phyloP scores from a whole-genome alignment of 345 rosid species.

The Chamaenerion angustifolium region DNA sequence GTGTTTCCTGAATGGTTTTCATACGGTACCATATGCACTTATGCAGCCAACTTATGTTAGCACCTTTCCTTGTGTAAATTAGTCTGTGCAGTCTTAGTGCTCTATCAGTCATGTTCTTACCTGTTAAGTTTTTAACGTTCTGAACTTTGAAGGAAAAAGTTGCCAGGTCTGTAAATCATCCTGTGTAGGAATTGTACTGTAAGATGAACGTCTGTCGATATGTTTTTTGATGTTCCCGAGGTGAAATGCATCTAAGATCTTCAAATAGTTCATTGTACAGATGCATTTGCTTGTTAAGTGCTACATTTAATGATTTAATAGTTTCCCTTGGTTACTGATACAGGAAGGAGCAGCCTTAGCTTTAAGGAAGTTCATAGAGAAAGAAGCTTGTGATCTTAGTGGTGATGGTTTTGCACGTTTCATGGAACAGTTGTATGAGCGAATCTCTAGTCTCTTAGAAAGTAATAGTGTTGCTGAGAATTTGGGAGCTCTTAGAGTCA shows the following conservation, averaged over 20 bases:
- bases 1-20: no score
- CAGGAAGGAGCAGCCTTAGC: constrained; percentile 84
- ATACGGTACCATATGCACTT: no score
- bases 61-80: no score
- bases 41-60: no score
- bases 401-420: constrained; percentile 84
- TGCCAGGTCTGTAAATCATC: no score
- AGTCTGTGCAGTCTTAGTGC: no score
- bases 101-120: no score
- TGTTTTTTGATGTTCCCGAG: not conserved
- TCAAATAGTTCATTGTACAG: not conserved
- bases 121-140: no score
- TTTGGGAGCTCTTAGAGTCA: constrained; percentile 80
- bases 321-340: constrained; percentile 3
- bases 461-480: constrained; percentile 73
- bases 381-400: constrained; percentile 70
- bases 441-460: constrained; percentile 54
- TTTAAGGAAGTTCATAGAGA: constrained; percentile 77
- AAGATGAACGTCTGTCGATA: not conserved
- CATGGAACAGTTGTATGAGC: constrained; percentile 76
- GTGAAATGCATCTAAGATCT: not conserved
- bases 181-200: no score
- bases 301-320: not conserved
- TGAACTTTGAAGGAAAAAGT: no score
- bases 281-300: not conserved